phyloP scores from a whole-genome alignment of 495 filamentous ascomycete genomes.

The Evansstolkia leycettana region DNA sequence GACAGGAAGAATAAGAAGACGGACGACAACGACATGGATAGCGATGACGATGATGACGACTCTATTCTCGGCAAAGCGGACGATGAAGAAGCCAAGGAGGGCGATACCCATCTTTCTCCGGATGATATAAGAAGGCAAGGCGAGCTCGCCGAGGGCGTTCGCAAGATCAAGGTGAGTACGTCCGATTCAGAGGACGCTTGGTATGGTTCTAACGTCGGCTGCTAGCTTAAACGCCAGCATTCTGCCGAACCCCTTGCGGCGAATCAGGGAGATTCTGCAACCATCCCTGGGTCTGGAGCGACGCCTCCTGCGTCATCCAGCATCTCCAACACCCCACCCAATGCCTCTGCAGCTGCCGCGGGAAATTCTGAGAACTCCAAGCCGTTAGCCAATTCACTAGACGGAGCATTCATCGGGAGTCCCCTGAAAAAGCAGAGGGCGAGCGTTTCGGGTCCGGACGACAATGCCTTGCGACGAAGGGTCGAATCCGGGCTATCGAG shows the following conservation, averaged over 20 bases:
- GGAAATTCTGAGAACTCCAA: conserved; percentile 16
- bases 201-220: conserved; percentile 5
- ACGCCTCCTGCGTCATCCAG: conserved; percentile 22
- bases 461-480: conserved; percentile 36
- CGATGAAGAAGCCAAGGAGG: conserved; percentile 62
- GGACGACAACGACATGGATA: conserved; percentile 58
- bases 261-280: conserved; percentile 27
- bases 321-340: conserved; percentile 30
- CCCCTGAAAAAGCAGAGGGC: conserved; percentile 76
- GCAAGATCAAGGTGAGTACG: conserved; percentile 74
- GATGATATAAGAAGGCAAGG: conserved; percentile 78
- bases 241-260: conserved; percentile 61
- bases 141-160: conserved; percentile 80
- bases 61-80: conserved; percentile 49
- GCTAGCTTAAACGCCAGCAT: conserved; percentile 87
- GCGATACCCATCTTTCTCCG: conserved; percentile 44
- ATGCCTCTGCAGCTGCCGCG: conserved; percentile 9
- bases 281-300: conserved; percentile 30
- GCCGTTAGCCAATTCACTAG: conserved; percentile 20
- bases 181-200: not conserved
- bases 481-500: conserved; percentile 31
- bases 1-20: conserved; percentile 43
- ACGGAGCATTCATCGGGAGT: conserved; percentile 50
- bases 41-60: conserved; percentile 52
- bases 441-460: conserved; percentile 51